A percentile compares a stretch with the other conserved stretches of the same genome.
Conservation (phyloP, 2,329 filamentous ascomycete species). For the Fusarium buharicum region DNA sequence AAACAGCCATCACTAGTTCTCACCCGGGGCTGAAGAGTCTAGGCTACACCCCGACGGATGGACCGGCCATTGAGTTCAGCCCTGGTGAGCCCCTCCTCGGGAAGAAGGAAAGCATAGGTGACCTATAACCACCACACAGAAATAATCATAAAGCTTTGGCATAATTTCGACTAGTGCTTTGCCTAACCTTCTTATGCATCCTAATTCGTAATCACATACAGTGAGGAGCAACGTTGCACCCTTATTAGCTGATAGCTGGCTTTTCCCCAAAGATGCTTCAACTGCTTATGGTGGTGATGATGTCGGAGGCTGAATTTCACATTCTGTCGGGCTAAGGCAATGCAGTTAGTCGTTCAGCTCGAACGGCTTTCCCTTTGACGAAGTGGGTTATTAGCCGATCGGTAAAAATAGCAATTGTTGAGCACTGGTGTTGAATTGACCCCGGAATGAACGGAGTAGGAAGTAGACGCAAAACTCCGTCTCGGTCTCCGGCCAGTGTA, state of each 20-base stretch:
- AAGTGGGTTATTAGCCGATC: not conserved
- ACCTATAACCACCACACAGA: too few species aligned
- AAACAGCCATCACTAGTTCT: not conserved
- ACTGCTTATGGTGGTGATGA: not conserved
- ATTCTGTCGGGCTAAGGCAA: not conserved
- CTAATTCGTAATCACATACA: not conserved
- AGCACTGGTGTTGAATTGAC: not conserved
- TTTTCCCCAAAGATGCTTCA: not conserved
- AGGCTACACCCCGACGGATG: slow-evolving; percentile 22
- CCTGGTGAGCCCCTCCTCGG: too few species aligned
- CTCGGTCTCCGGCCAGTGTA: slow-evolving; percentile 9
- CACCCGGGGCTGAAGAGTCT: slow-evolving; percentile 17
- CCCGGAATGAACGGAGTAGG: slow-evolving; percentile 3
- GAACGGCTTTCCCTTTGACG: not conserved
- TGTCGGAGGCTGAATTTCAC: slow-evolving; percentile 8
- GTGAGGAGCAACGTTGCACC: slow-evolving; percentile 18
- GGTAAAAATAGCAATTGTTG: slow-evolving; percentile 9
- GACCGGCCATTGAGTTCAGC: slow-evolving; percentile 26
- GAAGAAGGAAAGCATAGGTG: too few species aligned
- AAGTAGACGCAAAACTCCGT: slow-evolving; percentile 16
- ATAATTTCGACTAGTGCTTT: too few species aligned
- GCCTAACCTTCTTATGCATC: too few species aligned
- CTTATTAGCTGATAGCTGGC: not conserved
- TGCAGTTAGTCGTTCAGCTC: slow-evolving; percentile 11
- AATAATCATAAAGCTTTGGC: too few species aligned